Percentiles rank a stretch among this genome's conserved stretches.
Evolutionary conservation across 2,329 filamentous ascomycete species (phyloP).

Genomic region (Microdochium trichocladiopsis): DNA sequence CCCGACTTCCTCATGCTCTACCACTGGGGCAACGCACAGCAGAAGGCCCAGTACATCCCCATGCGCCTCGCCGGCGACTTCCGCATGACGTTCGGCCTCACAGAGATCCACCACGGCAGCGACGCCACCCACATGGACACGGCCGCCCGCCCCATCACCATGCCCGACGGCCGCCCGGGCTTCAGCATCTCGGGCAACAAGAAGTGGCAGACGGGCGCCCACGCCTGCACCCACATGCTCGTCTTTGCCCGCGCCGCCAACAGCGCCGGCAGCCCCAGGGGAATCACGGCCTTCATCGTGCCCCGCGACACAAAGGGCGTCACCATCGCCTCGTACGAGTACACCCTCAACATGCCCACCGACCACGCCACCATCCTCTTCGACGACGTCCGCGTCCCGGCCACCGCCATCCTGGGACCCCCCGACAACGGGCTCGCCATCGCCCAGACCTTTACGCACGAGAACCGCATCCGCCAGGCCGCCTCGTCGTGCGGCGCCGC

Average conservation of each 20-base stretch:
- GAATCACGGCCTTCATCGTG: conserved; percentile 56
- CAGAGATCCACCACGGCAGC: conserved; percentile 54
- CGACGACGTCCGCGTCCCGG: conserved; percentile 48
- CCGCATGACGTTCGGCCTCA: conserved; percentile 53
- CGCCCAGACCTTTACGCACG: conserved; percentile 59
- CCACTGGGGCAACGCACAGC: conserved; percentile 48
- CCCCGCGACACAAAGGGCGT: conserved; percentile 44
- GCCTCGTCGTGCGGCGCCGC: conserved; percentile 53
- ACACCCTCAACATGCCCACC: conserved; percentile 61
- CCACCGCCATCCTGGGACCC: conserved; percentile 41
- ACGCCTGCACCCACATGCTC: conserved; percentile 53
- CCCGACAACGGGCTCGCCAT: conserved; percentile 48
- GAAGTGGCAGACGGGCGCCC: conserved; percentile 60
- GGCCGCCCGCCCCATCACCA: conserved; percentile 33
- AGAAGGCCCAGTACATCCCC: conserved; percentile 45
- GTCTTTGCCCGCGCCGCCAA: conserved; percentile 54
- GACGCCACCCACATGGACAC: conserved; percentile 59
- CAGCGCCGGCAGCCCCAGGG: conserved; percentile 40
- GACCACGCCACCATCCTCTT: conserved; percentile 55
- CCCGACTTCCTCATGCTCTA: conserved; percentile 55
- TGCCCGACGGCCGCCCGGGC: conserved; percentile 31
- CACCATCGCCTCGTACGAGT: conserved; percentile 50
- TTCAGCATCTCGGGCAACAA: conserved; percentile 52
- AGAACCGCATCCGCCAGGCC: conserved; percentile 59
- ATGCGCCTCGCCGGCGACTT: conserved; percentile 45